Evolutionary conservation across 805 yeast genomes (phyloP), one percentile per base, ranked within the genome.

Genomic region (Wickerhamomyces rabaulensis): DNA sequence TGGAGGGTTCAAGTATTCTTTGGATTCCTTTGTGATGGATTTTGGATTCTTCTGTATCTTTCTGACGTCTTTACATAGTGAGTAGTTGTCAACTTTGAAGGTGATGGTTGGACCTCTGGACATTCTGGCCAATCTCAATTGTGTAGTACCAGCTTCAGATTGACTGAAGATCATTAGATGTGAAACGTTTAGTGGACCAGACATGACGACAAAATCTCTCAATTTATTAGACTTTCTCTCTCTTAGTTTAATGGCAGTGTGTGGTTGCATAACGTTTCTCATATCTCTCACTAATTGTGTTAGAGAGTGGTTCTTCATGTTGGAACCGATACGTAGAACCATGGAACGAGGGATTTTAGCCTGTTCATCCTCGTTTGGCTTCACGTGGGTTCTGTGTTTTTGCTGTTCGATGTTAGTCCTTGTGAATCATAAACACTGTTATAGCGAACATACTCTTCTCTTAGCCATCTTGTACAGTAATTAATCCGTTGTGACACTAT

Each of bases 141-240:
- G 84, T 5, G 94, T 83, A 46, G 81, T 82, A 8, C 97, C 97
- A 1, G 84, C 70, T 55, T 81, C 84, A 35, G 87, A 78, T 63
- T 90, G 96, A 51, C 89, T 84, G 71, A 94, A 91, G 19, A 92
- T 72, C 68, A 94, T 80, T 60, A 94, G 67, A 67, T 92, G 96
- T 7, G 92, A 76, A 20, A 94, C 96, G 23, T 96, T 96, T 39
- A 94, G 72, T 13, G 98, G 98, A 6, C 98, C 98, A 35, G 97
- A 87, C 97, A 94, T 91, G n/a, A 89, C 96, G n/a, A 91, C 78
- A 57, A 86, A 94, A 68, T 92, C 99, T 64, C 86, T 88, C 54
- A 94, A 73, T 61, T 82, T 87, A 66, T 94, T 94, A 36, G 87
- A 73, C 62, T 87, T 88, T 43, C 98, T 75, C 67, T 94, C 99